These are phyloP conservation scores for Pestalotiopsis sp. DNA, from an alignment of 2,329 filamentous ascomycete species.

Conservation along the genomic window DNA sequence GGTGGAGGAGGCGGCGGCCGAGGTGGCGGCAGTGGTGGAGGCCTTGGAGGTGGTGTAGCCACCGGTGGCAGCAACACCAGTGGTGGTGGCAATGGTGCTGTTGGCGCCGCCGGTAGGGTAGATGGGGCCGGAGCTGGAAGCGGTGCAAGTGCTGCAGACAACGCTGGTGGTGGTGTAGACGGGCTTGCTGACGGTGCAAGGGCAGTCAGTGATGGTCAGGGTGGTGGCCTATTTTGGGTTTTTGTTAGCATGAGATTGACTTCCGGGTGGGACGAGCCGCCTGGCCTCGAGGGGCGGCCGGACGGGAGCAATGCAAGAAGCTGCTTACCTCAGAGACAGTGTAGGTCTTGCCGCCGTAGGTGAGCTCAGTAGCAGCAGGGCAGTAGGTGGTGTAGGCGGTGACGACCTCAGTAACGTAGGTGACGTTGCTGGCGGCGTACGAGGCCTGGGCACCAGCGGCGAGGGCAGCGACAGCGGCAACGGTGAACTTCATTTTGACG, in stretches of 20 bases:
- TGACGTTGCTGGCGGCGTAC: slow-evolving; percentile 40
- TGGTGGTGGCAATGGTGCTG: slow-evolving; percentile 36
- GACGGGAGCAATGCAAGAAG: neutral
- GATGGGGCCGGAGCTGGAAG: slow-evolving; percentile 8
- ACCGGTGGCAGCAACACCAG: slow-evolving; percentile 42
- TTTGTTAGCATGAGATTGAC: slow-evolving; percentile 28
- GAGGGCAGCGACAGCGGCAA: slow-evolving; percentile 54
- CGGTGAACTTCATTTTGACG: slow-evolving; percentile 68
- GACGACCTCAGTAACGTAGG: slow-evolving; percentile 69
- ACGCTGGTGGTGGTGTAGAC: slow-evolving; percentile 54
- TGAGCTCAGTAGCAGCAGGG: slow-evolving; percentile 66
- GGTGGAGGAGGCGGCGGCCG: slow-evolving; percentile 36
- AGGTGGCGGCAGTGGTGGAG: slow-evolving; percentile 30
- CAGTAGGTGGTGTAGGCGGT: slow-evolving; percentile 72
- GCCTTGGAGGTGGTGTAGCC: slow-evolving; percentile 37
- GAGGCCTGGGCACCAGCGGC: slow-evolving; percentile 45
- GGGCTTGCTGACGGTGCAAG: slow-evolving; percentile 67
- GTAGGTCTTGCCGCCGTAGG: slow-evolving; percentile 67
- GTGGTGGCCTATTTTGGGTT: slow-evolving; percentile 55
- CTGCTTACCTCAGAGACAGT: slow-evolving; percentile 62
- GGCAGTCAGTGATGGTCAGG: slow-evolving; percentile 72
- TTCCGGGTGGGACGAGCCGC: neutral
- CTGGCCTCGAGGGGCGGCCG: neutral
- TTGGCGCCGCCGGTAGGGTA: slow-evolving; percentile 30
- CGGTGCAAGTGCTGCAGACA: slow-evolving; percentile 30